Percentiles rank a stretch among this genome's conserved stretches.
Evolutionary conservation across 345 rosid species (phyloP).

Genomic region (Euphorbia tirucalli): DNA sequence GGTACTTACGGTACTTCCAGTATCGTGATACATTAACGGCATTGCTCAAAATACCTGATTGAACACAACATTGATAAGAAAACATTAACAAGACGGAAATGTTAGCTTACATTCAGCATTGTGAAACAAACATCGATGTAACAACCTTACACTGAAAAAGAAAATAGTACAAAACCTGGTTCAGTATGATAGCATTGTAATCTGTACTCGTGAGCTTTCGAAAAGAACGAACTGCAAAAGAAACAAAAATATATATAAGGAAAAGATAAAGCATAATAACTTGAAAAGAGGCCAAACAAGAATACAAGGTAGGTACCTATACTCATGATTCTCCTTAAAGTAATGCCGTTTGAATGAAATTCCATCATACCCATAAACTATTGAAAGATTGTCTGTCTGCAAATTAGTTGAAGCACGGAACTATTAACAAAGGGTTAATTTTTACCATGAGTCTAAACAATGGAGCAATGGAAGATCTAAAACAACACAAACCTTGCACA

Average conservation of each 20-base stretch:
- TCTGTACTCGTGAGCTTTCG: conserved; percentile 73
- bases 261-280: background rate
- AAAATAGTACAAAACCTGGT: conserved; percentile 48
- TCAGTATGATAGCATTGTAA: conserved; percentile 65
- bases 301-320: conserved; percentile 41
- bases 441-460: background rate
- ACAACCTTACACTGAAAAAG: conserved; percentile 19
- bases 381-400: conserved; percentile 67
- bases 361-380: conserved; percentile 68
- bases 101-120: conserved; percentile 1
- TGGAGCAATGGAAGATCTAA: background rate
- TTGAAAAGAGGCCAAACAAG: conserved; percentile 5
- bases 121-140: conserved; percentile 2
- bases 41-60: conserved; percentile 55
- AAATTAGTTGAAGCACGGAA: conserved; percentile 18
- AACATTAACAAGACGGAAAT: conserved; percentile 9
- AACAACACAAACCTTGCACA: conserved; percentile 70
- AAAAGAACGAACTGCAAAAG: conserved; percentile 53
- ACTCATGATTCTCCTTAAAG: conserved; percentile 32
- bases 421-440: background rate
- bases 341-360: conserved; percentile 60
- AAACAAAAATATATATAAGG: background rate
- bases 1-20: conserved; percentile 69
- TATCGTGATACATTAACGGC: conserved; percentile 45
- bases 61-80: conserved; percentile 28